phyloP scores from a whole-genome alignment of 805 yeast genomes.

The Priceomyces melissophilus region DNA sequence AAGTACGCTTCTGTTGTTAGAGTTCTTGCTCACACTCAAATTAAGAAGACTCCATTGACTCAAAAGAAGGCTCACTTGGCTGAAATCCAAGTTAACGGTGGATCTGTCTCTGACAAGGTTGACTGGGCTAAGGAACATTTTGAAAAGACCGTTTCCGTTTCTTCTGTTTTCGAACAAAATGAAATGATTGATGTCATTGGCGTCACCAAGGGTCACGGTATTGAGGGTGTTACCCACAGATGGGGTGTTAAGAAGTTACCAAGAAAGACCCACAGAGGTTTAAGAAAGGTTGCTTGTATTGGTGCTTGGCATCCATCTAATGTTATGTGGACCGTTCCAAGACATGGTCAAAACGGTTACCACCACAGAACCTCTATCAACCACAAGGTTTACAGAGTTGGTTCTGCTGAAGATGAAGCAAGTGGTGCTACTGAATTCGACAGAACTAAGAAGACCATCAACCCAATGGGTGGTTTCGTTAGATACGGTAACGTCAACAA shows the following conservation, averaged over 20 bases:
- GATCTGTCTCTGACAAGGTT: conserved; percentile 95
- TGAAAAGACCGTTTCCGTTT: conserved; percentile 96
- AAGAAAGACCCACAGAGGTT: conserved; percentile 99
- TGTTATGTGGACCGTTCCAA: conserved; percentile 99
- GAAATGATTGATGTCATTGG: conserved; percentile 98
- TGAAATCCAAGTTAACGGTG: conserved; percentile 99
- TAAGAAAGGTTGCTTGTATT: conserved; percentile 99
- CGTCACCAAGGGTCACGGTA: conserved; percentile 99
- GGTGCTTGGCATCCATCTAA: conserved; percentile 99
- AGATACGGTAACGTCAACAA: conserved; percentile 98
- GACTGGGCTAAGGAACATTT: conserved; percentile 98
- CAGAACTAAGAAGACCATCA: conserved; percentile 99
- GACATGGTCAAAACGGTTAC: conserved; percentile 99
- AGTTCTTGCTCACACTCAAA: conserved; percentile 99
- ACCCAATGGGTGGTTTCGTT: conserved; percentile 99
- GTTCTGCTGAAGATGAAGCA: conserved; percentile 92
- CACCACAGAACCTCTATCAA: conserved; percentile 99
- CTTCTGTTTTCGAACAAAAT: conserved; percentile 96
- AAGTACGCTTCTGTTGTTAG: conserved; percentile 98
- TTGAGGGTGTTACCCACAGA: conserved; percentile 99
- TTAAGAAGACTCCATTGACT: conserved; percentile 97
- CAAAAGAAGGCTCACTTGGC: conserved; percentile 99
- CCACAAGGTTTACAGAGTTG: conserved; percentile 99
- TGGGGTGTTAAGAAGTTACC: conserved; percentile 99
- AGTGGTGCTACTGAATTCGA: conserved; percentile 96